These are phyloP conservation scores for Miscanthus lutarioriparius DNA, from an alignment of 176 grass and related monocot genomes.

Conservation along the genomic window DNA sequence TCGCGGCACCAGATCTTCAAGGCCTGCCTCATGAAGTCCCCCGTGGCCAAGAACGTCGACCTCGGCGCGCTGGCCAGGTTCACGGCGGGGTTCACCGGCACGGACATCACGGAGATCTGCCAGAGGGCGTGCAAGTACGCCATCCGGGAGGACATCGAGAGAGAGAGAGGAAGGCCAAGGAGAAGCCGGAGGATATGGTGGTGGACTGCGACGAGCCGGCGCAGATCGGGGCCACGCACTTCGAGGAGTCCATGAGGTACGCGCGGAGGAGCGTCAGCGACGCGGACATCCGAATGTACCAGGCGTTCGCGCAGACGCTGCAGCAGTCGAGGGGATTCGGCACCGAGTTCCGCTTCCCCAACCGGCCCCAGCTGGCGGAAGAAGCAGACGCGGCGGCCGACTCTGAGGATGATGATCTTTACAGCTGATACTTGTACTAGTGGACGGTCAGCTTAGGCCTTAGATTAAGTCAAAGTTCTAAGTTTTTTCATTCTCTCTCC, in stretches of 20 bases:
- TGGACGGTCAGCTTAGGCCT: too few species aligned
- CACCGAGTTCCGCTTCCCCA: not conserved
- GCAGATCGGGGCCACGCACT: not conserved
- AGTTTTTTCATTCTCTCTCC: too few species aligned
- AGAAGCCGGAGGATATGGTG: slow-evolving; percentile 36
- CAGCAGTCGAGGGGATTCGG: not conserved
- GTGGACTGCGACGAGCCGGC: slow-evolving; percentile 43
- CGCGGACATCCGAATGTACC: not conserved
- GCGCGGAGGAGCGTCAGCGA: not conserved
- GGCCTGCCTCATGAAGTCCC: slow-evolving; percentile 54
- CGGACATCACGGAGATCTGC: not conserved
- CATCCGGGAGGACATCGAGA: slow-evolving; percentile 57
- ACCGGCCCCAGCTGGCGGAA: not conserved
- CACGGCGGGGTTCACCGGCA: slow-evolving; percentile 49
- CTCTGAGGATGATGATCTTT: not conserved
- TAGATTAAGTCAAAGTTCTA: too few species aligned
- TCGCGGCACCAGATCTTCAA: slow-evolving; percentile 60
- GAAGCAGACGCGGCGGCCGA: too few species aligned
- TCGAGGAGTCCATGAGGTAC: not conserved
- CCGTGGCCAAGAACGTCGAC: slow-evolving; percentile 46
- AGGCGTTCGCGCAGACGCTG: not conserved
- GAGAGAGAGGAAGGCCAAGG: slow-evolving; percentile 17
- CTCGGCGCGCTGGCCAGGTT: slow-evolving; percentile 48
- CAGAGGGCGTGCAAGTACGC: not conserved
- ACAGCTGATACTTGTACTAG: not conserved